phyloP scores from a whole-genome alignment of 495 filamentous ascomycete genomes.

The Aspergillus sclerotioniger region DNA sequence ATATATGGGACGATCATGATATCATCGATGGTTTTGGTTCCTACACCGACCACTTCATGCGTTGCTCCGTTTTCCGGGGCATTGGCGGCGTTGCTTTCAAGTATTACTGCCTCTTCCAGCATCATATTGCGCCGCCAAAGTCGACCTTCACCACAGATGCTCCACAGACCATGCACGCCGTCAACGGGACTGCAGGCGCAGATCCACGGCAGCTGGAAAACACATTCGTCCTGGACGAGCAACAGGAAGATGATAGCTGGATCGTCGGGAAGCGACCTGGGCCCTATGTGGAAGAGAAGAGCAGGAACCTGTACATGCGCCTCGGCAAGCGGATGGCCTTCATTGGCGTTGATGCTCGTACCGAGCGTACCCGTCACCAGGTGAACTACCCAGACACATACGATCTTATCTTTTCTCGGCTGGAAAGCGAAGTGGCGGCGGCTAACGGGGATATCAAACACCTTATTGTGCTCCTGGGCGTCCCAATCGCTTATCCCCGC shows the following conservation, averaged over 20 bases:
- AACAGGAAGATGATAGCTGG: conserved; percentile 67
- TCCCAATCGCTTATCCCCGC: conserved; percentile 93
- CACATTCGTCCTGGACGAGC: conserved; percentile 62
- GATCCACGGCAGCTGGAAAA: conserved; percentile 68
- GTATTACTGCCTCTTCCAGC: conserved; percentile 94
- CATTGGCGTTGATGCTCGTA: conserved; percentile 84
- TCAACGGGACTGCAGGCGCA: conserved; percentile 48
- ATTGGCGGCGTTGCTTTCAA: conserved; percentile 85
- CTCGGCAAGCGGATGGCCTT: conserved; percentile 86
- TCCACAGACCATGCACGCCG: conserved; percentile 49
- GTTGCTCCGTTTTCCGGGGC: conserved; percentile 83
- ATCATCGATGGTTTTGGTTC: conserved; percentile 93
- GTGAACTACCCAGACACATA: conserved; percentile 92
- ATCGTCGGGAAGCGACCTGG: conserved; percentile 76
- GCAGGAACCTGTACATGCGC: conserved; percentile 75
- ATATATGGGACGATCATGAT: conserved; percentile 93
- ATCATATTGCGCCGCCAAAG: conserved; percentile 77
- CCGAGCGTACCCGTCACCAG: conserved; percentile 86
- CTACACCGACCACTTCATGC: conserved; percentile 93
- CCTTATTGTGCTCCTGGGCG: conserved; percentile 80
- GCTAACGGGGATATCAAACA: conserved; percentile 69
- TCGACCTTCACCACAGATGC: conserved; percentile 79
- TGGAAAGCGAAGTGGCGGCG: conserved; percentile 62
- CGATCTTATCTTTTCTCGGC: conserved; percentile 69
- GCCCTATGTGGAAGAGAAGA: conserved; percentile 75